Evolutionary conservation across 1,284 basidiomycete genomes (phyloP).

Genomic region (Tilletia setariae): DNA sequence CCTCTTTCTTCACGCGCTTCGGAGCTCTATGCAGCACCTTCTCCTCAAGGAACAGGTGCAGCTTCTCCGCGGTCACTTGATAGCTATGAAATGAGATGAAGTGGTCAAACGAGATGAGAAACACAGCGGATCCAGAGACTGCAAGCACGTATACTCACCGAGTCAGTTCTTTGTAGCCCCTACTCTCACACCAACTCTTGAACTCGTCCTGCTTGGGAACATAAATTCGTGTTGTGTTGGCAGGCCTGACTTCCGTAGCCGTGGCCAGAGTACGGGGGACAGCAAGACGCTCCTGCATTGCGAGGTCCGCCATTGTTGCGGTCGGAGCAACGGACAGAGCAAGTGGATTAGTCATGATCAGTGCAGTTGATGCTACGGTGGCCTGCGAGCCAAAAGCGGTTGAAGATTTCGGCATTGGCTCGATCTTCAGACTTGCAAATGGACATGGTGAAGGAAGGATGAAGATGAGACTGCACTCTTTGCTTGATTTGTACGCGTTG

Average conservation of each 20-base stretch:
- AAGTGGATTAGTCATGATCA: too few relatives aligned
- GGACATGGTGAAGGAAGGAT: too few relatives aligned
- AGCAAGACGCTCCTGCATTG: background rate
- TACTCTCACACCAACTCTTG: background rate
- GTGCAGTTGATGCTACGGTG: too few relatives aligned
- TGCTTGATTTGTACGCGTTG: too few relatives aligned
- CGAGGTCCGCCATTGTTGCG: background rate
- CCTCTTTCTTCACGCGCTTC: background rate
- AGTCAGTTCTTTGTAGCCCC: background rate
- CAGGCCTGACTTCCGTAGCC: background rate
- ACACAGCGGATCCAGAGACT: background rate
- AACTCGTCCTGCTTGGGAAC: background rate
- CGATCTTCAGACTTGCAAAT: too few relatives aligned
- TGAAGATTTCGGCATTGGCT: too few relatives aligned
- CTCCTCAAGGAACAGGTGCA: background rate
- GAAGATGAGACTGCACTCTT: too few relatives aligned
- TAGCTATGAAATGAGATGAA: background rate
- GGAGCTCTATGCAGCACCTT: background rate
- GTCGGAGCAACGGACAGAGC: too few relatives aligned
- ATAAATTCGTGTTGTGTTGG: background rate
- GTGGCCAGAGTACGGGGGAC: background rate
- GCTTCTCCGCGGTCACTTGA: background rate
- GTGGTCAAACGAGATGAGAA: too few relatives aligned
- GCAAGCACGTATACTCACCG: background rate
- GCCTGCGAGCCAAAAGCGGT: too few relatives aligned